Base-by-base conservation (phyloP, 805 yeast species). In the Kodamaea jinghongensis region DNA sequence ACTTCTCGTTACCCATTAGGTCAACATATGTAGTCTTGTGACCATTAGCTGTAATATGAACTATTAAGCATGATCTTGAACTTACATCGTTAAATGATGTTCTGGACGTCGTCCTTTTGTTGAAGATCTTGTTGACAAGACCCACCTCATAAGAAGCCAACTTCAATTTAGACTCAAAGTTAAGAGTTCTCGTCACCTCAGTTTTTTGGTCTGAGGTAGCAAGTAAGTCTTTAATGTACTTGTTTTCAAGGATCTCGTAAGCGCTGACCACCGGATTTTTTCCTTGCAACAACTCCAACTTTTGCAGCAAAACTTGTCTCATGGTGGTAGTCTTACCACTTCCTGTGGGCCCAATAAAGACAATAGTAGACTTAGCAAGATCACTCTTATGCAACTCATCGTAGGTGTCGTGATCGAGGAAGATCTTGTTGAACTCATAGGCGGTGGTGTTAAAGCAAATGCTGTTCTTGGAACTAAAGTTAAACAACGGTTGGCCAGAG, bases 281-380 rank as follows among this genome's bases (percentile, higher is more conserved):
- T 17, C 35, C 27, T 17, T 37, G 27, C 23, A 47, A 44, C 10
- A 26, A 16, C n/a, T 26, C 28, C 5, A 46, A 26, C 33, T 50
- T 52, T 7, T 39, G 41, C 12, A 42, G 31, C 17, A 59, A 44
- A 11, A 58, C 50, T 14, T 46, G 46, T 17, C 42, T 41, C 20
- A 62, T 39, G 6, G 58, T 50, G 29, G 64, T 58, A 12, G 67
- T 61, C 43, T 63, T 63, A 10, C 67, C 68, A 30, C 61, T 50
- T 7, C 60, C 61, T 5, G 61, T 58, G 4, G 64, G 64, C 1
- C 63, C 64, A 48, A 59, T 51, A 31, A 58, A 49, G 7, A 56
- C 43, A 7, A 38, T 36, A 38, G 56, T 51, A 9, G 47, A 41
- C 30, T 39, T 43, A 14, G 29, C 15, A 10, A 28, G 35, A 15